Conservation (phyloP, 2,329 filamentous ascomycete species). For the Pseudogymnoascus destructans region DNA sequence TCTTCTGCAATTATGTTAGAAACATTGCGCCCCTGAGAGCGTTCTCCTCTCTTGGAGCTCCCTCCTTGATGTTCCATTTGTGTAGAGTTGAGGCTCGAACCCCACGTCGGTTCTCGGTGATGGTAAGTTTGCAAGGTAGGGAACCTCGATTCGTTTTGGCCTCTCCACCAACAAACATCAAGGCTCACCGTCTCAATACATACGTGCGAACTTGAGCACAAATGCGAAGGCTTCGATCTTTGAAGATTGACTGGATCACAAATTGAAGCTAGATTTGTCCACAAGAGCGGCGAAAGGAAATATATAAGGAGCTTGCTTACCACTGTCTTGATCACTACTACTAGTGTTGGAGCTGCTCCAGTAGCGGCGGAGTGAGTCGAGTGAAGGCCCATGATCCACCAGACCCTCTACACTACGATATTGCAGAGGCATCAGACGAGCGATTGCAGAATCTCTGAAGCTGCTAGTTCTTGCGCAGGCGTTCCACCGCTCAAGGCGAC, state of each 20-base stretch:
- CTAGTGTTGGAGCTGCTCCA: slow-evolving; percentile 6
- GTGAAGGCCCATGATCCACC: slow-evolving; percentile 3
- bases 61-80: slow-evolving; percentile 3
- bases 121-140: background rate
- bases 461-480: slow-evolving; percentile 6
- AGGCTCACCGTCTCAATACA: background rate
- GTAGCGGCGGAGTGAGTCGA: background rate
- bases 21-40: background rate
- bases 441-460: background rate
- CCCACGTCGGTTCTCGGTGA: background rate
- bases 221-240: background rate
- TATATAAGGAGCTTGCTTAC: slow-evolving; percentile 4
- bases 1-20: slow-evolving; percentile 3
- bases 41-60: background rate
- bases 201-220: background rate
- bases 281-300: background rate
- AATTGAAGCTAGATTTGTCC: background rate
- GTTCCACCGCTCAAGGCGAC: slow-evolving; percentile 4
- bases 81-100: background rate
- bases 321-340: background rate
- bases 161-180: background rate
- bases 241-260: background rate
- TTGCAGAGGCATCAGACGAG: background rate
- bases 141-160: background rate
- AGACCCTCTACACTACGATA: slow-evolving; percentile 8